Conservation (phyloP, 176 grass and related monocot species). For the Tillandsia leiboldiana region DNA sequence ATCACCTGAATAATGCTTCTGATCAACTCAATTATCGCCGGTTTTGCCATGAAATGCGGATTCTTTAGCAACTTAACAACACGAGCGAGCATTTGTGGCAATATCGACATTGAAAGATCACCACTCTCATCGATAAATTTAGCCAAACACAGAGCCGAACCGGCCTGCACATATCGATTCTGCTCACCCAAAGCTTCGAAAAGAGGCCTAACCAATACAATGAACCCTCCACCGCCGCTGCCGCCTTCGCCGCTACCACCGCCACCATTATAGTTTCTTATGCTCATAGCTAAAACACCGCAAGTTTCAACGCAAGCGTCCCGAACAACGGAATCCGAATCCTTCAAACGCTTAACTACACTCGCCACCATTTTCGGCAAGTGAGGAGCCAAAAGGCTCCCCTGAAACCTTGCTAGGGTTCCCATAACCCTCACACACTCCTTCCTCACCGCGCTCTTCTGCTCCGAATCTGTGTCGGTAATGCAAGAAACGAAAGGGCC, state of each 20-base stretch:
- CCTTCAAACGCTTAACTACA: constrained; percentile 66
- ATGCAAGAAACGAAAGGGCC: constrained; percentile 77
- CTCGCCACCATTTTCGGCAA: constrained; percentile 51
- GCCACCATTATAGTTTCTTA: constrained; percentile 30
- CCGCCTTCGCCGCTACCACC: constrained; percentile 13
- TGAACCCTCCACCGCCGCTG: constrained; percentile 14
- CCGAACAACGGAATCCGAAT: constrained; percentile 73
- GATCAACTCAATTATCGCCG: constrained; percentile 78
- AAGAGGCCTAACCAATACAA: constrained; percentile 59
- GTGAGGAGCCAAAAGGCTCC: constrained; percentile 49
- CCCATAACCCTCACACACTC: constrained; percentile 79
- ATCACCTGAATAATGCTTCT: constrained; percentile 93
- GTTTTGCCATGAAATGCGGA: constrained; percentile 94
- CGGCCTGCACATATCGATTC: constrained; percentile 72
- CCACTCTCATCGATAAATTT: constrained; percentile 78
- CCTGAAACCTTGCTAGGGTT: constrained; percentile 44
- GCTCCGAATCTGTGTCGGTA: constrained; percentile 64
- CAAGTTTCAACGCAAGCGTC: constrained; percentile 86
- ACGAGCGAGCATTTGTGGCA: constrained; percentile 70
- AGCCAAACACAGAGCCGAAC: constrained; percentile 69
- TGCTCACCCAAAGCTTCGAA: constrained; percentile 90
- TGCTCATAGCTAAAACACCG: constrained; percentile 53
- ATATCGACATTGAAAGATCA: constrained; percentile 55
- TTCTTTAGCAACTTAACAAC: constrained; percentile 92
- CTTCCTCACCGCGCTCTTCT: constrained; percentile 65